phyloP scores from a whole-genome alignment of 2,329 filamentous ascomycete genomes.

The Cladophialophora immunda region DNA sequence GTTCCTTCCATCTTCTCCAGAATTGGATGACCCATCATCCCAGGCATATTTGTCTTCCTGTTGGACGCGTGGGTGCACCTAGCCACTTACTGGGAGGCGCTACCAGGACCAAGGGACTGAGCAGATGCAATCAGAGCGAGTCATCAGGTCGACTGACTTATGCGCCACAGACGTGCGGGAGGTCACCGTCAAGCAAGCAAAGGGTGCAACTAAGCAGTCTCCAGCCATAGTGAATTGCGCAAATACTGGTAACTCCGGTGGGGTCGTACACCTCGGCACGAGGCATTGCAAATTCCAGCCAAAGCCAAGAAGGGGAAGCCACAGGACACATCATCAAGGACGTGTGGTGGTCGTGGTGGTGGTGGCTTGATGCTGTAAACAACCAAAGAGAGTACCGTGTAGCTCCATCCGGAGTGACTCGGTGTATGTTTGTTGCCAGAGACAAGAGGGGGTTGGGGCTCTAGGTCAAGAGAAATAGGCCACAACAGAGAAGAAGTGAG shows the following conservation, averaged over 20 bases:
- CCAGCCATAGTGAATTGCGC: constrained; percentile 10
- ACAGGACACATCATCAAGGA: constrained; percentile 15
- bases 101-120: not conserved
- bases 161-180: constrained; percentile 6
- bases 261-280: not conserved
- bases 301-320: constrained; percentile 5
- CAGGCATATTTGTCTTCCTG: not conserved
- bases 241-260: not conserved
- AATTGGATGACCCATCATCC: not conserved
- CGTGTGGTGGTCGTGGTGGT: not conserved
- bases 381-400: not conserved
- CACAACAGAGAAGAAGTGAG: not conserved
- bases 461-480: not conserved
- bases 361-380: not conserved
- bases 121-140: constrained; percentile 6
- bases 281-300: not conserved
- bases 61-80: not conserved
- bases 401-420: not conserved
- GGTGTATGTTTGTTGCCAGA: not conserved
- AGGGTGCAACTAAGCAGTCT: not conserved
- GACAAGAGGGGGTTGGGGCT: constrained; percentile 12
- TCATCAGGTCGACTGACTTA: constrained; percentile 1
- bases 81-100: not conserved
- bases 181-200: not conserved
- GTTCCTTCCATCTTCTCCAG: constrained; percentile 1